Evolutionary conservation across 148 eudicot genomes (phyloP), one percentile per base, ranked within the genome.

Genomic region (Dianthus caryophyllus): DNA sequence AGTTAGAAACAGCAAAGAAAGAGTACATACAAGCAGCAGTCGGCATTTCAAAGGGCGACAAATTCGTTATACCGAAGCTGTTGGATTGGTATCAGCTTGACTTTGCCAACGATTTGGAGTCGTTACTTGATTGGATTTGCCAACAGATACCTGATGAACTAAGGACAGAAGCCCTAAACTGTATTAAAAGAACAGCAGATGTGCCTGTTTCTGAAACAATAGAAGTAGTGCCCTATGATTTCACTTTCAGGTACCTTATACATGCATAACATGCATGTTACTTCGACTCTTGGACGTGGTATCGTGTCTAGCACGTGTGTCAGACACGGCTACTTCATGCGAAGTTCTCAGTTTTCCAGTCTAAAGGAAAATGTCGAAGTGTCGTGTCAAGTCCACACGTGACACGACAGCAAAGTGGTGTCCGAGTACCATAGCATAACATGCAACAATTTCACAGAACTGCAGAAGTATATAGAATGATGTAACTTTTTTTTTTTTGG

Each of bases 71-170:
- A 65, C 96, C 98, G 0, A 94, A 94, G 78, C 71, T 88, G 51
- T 62, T 94, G 56, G 96, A 94, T 65, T 88, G 97, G 92, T 86
- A 84, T 73, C 82, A 86, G 38, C 87, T 82, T 13, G 98, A 94
- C 71, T 94, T 94, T 74, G 95, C 87, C 7, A 86, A 94, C 74
- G 96, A 94, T 66, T 69, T 90, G 51, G 82, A 84, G 57, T 79
- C 88, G 9, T 68, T 94, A 71, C 73, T 93, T 10, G 92, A 93
- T 78, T 94, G 98, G 98, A 76, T 90, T 15, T 94, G 97, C 77
- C 78, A 90, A 50, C 95, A 94, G 68, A 76, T 94, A 55, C 90
- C 98, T 0, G 79, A 83, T 70, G 83, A 84, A 25, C 80, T 86
- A 41, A 69, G 86, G 61, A 82, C 79, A 11, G 81, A 75, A 67